Evolutionary conservation across 2,329 filamentous ascomycete species (phyloP), one percentile per base, ranked within the genome.

Genomic region (Lachnellula hyalina): DNA sequence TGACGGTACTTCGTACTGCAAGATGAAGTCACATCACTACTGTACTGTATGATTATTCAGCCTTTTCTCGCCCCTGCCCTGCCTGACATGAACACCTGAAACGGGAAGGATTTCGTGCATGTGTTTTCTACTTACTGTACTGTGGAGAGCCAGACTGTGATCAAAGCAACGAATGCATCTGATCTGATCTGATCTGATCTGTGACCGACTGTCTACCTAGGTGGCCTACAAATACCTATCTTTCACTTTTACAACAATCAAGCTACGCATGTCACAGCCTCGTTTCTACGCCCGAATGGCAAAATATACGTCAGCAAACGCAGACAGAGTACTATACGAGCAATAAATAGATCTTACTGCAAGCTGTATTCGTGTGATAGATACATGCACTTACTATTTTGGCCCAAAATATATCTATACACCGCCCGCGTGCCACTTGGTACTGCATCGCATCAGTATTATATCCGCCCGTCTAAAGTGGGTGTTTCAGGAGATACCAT

Each of bases 271-370:
- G 25, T 25, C 49, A 47, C 48, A 57, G 55, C 55, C 55, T 54
- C 32, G 38, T 49, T n/a, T 32, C 15, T 15, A 35, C 15, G n/a
- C 44, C 25, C 6, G 44, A 34, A 49, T 28, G 51, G 51, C 51
- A 44, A 58, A 49, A 49, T 14, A 45, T 53, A 56, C 51, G 55
- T 58, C 58, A 58, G 58, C 53, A 52, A 49, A 5, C 25, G 34
- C 35, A 46, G 11, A 47, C 21, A 21, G 21, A 21, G 21, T 21
- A 21, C 19, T n/a, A 23, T 25, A 47, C 19, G 15, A 32, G 28
- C 9, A 32, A 32, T 12, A 32, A 21, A 21, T 12, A 32, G 28
- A 32, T 32, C 28, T 9, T 32, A 32, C 11, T 32, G 28, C 28
- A 32, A 32, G 9, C 28, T 2, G 28, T 32, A 32, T 32, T 32